Conservation (phyloP, 176 grass and related monocot species). For the Ensete ventricosum region DNA sequence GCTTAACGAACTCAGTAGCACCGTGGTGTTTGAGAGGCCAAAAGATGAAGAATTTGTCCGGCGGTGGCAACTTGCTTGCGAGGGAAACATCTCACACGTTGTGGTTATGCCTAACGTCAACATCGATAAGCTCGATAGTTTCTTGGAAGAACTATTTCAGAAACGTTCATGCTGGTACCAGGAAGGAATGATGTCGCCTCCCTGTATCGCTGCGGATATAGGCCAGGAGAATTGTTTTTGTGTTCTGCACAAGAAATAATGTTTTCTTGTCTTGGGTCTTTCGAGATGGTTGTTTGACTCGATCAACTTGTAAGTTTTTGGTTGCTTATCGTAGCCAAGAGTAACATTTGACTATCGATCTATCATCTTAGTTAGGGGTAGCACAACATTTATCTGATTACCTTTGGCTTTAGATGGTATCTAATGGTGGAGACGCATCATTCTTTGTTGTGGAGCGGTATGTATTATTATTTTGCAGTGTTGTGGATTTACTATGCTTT, state of each 20-base stretch:
- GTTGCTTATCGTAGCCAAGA: not conserved
- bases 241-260: conserved; percentile 26
- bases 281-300: not conserved
- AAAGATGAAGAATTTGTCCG: conserved; percentile 71
- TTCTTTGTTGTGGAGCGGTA: too few relatives aligned
- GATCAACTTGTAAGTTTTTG: not conserved
- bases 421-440: too few relatives aligned
- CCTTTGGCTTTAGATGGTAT: too few relatives aligned
- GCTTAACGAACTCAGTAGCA: conserved; percentile 84
- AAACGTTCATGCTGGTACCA: conserved; percentile 52
- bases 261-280: not conserved
- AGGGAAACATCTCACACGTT: conserved; percentile 67
- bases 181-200: conserved; percentile 35
- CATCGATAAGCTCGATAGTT: conserved; percentile 65
- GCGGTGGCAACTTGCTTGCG: conserved; percentile 74
- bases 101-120: conserved; percentile 84
- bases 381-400: too few relatives aligned
- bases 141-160: conserved; percentile 50
- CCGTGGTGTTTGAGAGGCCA: conserved; percentile 78
- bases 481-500: too few relatives aligned
- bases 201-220: conserved; percentile 45
- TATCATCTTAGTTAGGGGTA: too few relatives aligned
- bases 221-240: conserved; percentile 55
- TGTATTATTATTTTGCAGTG: too few relatives aligned
- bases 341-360: not conserved